phyloP scores from a whole-genome alignment of 177 flowering plant genomes.

The Vitis hybrid region DNA sequence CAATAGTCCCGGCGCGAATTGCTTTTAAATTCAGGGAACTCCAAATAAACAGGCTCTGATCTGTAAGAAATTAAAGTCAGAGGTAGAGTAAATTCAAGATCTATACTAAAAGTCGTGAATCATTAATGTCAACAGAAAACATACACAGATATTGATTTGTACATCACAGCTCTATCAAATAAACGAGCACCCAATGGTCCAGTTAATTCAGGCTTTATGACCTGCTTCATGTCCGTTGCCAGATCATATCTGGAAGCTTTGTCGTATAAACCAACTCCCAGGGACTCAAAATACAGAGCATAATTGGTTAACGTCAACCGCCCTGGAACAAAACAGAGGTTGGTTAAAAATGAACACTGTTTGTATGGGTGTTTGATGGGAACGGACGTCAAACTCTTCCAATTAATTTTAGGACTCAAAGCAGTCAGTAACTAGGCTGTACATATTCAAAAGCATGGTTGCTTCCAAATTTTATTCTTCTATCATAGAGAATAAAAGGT shows the following conservation, averaged over 20 bases:
- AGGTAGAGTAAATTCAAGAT: not conserved
- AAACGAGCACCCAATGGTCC: conserved; percentile 92
- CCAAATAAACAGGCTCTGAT: conserved; percentile 72
- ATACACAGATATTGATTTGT: conserved; percentile 72
- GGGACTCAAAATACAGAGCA: conserved; percentile 84
- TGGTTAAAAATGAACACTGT: conserved; percentile 1
- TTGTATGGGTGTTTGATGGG: not conserved
- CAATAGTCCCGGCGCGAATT: conserved; percentile 84
- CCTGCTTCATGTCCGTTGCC: conserved; percentile 70
- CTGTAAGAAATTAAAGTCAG: conserved; percentile 39
- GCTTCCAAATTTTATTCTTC: not conserved
- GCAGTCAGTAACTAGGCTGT: not conserved
- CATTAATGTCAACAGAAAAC: conserved; percentile 22
- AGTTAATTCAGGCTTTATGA: conserved; percentile 80
- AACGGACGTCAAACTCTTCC: not conserved
- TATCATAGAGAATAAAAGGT: not conserved
- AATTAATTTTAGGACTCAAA: conserved; percentile 4
- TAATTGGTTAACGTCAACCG: conserved; percentile 72
- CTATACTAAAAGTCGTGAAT: not conserved
- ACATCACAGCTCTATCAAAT: conserved; percentile 90
- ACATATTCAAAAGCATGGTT: too few relatives aligned
- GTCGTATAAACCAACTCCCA: conserved; percentile 79
- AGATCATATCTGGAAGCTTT: conserved; percentile 80
- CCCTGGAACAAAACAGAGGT: conserved; percentile 42
- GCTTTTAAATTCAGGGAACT: conserved; percentile 89